Conservation (phyloP, 1,284 basidiomycete species). For the Cerrena zonata region DNA sequence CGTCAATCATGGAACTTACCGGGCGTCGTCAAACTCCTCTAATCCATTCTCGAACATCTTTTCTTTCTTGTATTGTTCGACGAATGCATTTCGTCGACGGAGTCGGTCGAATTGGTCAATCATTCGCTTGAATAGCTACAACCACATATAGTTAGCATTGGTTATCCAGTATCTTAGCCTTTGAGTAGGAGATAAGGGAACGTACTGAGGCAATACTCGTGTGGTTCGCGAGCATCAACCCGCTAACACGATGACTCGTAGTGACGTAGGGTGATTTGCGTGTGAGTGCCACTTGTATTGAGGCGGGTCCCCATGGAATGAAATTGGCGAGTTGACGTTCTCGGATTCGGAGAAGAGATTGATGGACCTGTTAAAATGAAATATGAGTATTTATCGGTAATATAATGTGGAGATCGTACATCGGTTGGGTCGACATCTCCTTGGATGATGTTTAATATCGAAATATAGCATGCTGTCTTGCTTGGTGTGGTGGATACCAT, state of each 20-base stretch:
- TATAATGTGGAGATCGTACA: too few species aligned
- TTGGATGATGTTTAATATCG: constrained; percentile 97
- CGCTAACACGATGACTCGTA: constrained; percentile 88
- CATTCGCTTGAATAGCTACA: constrained; percentile 90
- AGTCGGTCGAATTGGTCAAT: constrained; percentile 92
- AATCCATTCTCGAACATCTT: constrained; percentile 86
- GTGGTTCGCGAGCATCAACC: constrained; percentile 98
- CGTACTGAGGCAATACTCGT: constrained; percentile 91
- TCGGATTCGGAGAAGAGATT: constrained; percentile 91
- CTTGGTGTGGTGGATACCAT: constrained; percentile 94
- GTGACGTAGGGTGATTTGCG: constrained; percentile 85
- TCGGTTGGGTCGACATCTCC: constrained; percentile 98
- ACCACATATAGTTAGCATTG: neutral
- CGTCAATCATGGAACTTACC: constrained; percentile 54
- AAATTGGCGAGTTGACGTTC: constrained; percentile 96
- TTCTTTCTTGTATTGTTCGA: constrained; percentile 98
- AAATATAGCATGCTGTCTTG: constrained; percentile 93
- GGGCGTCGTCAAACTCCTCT: constrained; percentile 91
- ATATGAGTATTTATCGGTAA: too few species aligned
- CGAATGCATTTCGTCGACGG: constrained; percentile 85
- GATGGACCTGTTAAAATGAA: constrained; percentile 85
- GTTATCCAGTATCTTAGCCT: neutral
- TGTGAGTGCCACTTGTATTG: constrained; percentile 94
- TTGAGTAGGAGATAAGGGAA: neutral
- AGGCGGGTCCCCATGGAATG: constrained; percentile 98